Conservation (phyloP, 257 asterid genomes). For the Solanum acaule region DNA sequence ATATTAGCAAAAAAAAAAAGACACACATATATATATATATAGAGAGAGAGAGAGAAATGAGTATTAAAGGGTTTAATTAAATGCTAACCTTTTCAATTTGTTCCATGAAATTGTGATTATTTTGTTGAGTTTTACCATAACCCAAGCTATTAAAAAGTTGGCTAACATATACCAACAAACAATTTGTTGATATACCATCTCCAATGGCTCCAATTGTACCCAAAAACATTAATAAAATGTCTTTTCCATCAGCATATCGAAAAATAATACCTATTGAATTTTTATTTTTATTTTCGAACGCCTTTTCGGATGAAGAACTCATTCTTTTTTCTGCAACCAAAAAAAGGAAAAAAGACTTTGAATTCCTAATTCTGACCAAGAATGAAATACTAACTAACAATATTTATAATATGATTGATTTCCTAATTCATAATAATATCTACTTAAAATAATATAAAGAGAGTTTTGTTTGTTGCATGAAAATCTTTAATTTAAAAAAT, state of each 20-base stretch:
- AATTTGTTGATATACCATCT: conserved; percentile 78
- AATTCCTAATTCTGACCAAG: background rate
- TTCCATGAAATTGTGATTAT: conserved; percentile 44
- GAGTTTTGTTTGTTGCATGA: background rate
- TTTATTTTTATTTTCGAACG: background rate
- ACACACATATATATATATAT: fast-evolving
- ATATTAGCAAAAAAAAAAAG: background rate
- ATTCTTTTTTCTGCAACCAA: conserved; percentile 5
- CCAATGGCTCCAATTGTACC: conserved; percentile 96
- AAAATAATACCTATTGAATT: conserved; percentile 32
- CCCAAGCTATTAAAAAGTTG: conserved; percentile 78
- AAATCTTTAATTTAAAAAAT: background rate
- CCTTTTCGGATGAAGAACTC: conserved; percentile 19
- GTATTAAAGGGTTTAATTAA: background rate
- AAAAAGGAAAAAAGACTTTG: background rate
- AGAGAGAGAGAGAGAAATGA: background rate
- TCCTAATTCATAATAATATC: background rate
- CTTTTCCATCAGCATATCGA: conserved; percentile 64
- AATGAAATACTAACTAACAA: background rate
- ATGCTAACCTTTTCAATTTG: conserved; percentile 58
- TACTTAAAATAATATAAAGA: background rate
- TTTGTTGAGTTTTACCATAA: conserved; percentile 35
- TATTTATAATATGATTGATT: background rate
- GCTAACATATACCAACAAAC: conserved; percentile 54
- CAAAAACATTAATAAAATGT: conserved; percentile 55